Percentiles rank a stretch among this genome's conserved stretches.
Evolutionary conservation across 2,329 filamentous ascomycete species (phyloP).

Genomic region (Hypocreales sp.): DNA sequence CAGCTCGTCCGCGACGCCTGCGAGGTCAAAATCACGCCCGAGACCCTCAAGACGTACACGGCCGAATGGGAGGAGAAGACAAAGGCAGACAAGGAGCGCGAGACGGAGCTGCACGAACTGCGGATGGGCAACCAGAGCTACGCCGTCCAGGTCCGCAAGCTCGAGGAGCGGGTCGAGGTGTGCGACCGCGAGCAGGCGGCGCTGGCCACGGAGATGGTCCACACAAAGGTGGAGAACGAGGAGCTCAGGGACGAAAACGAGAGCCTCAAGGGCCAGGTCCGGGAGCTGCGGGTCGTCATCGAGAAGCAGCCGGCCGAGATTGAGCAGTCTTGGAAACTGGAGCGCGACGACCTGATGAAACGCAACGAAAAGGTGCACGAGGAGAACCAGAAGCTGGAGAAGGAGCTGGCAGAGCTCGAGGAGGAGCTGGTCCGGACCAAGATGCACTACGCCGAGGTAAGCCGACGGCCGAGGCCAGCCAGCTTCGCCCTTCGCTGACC

Average conservation of each 20-base stretch:
- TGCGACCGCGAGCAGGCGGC: constrained; percentile 83
- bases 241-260: constrained; percentile 83
- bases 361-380: constrained; percentile 88
- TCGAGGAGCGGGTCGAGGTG: constrained; percentile 79
- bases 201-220: constrained; percentile 80
- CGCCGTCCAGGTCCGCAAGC: constrained; percentile 59
- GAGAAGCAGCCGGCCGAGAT: constrained; percentile 82
- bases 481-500: too few species aligned
- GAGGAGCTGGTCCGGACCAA: constrained; percentile 85
- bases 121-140: constrained; percentile 51
- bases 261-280: constrained; percentile 67
- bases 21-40: constrained; percentile 68
- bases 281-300: constrained; percentile 72
- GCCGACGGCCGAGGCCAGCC: constrained; percentile 19
- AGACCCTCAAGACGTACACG: constrained; percentile 67
- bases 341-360: constrained; percentile 86
- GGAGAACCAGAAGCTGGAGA: constrained; percentile 77
- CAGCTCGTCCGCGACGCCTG: constrained; percentile 88
- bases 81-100: constrained; percentile 64
- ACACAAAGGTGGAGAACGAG: constrained; percentile 86
- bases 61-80: constrained; percentile 88
- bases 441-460: constrained; percentile 88
- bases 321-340: constrained; percentile 62
- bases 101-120: constrained; percentile 64
- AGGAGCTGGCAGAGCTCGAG: constrained; percentile 83